Conservation (phyloP, 169 alveolate species). For the Amoebophrya sp. region DNA sequence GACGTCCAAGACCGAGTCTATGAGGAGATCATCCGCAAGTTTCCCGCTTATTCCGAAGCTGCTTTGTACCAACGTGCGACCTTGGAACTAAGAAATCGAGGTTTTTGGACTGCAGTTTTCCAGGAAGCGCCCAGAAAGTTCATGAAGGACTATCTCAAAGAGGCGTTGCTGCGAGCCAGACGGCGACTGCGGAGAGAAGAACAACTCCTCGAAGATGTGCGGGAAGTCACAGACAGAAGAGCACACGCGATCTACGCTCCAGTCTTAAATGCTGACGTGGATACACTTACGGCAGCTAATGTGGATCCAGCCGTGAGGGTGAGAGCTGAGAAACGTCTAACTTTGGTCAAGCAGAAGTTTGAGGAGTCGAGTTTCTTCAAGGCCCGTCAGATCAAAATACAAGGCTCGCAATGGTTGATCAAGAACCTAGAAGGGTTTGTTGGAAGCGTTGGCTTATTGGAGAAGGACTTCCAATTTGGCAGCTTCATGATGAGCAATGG, state of each 20-base stretch:
- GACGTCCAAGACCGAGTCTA: constrained; percentile 20
- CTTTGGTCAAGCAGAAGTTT: background rate
- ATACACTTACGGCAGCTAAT: background rate
- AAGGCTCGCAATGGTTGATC: background rate
- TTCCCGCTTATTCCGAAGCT: background rate
- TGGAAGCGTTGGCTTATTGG: background rate
- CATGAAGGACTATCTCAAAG: constrained; percentile 2
- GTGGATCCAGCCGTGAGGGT: background rate
- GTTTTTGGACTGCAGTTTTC: background rate
- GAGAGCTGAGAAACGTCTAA: background rate
- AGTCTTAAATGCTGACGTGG: background rate
- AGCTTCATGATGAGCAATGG: background rate
- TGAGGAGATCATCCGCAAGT: background rate
- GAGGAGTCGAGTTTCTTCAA: background rate
- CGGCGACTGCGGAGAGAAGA: background rate
- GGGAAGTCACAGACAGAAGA: background rate
- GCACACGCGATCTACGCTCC: background rate
- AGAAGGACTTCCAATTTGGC: constrained; percentile 13
- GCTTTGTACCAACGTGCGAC: background rate
- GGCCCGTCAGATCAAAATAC: background rate
- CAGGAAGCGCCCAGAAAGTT: background rate
- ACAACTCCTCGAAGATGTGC: background rate
- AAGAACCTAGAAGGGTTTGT: background rate
- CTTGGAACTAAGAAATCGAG: background rate
- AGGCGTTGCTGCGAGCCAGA: background rate